phyloP scores from a whole-genome alignment of 192 early-diverging fungal genomes.

The Backusella tarrabulga region DNA sequence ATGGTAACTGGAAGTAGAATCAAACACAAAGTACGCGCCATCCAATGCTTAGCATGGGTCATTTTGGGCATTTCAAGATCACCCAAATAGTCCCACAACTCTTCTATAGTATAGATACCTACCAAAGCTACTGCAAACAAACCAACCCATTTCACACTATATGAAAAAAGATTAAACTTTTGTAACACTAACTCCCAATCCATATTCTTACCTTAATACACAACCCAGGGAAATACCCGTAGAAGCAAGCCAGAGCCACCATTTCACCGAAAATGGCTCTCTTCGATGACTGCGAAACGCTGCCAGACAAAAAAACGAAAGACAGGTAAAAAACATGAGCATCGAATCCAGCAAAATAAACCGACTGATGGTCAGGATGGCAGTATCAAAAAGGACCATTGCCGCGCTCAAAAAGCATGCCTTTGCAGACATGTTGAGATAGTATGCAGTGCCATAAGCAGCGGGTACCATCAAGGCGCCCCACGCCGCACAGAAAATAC shows the following conservation, averaged over 20 bases:
- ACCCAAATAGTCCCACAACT: conserved; percentile 88
- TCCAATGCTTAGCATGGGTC: conserved; percentile 81
- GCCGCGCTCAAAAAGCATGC: conserved; percentile 71
- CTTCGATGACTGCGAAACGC: conserved; percentile 44
- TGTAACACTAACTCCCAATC: not conserved
- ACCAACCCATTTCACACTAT: conserved; percentile 95
- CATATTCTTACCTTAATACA: conserved; percentile 42
- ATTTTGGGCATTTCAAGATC: conserved; percentile 61
- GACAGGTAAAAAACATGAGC: conserved; percentile 46
- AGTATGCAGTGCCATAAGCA: conserved; percentile 83
- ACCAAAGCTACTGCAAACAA: conserved; percentile 88
- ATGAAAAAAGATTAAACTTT: not conserved
- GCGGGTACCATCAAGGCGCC: conserved; percentile 87
- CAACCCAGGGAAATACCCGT: conserved; percentile 86
- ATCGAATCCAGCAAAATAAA: conserved; percentile 17
- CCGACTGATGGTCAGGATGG: conserved; percentile 39
- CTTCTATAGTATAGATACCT: conserved; percentile 87
- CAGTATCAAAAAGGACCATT: conserved; percentile 66
- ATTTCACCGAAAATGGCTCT: conserved; percentile 71
- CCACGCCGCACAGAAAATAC: conserved; percentile 84
- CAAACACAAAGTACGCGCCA: conserved; percentile 72
- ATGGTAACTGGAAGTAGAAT: conserved; percentile 81
- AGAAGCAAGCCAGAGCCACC: conserved; percentile 85
- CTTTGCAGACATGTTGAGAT: conserved; percentile 64
- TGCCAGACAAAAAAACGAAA: conserved; percentile 64